Evolutionary conservation across 768 basidiomycete species (phyloP).

Genomic region (Lactarius sanguifluus): DNA sequence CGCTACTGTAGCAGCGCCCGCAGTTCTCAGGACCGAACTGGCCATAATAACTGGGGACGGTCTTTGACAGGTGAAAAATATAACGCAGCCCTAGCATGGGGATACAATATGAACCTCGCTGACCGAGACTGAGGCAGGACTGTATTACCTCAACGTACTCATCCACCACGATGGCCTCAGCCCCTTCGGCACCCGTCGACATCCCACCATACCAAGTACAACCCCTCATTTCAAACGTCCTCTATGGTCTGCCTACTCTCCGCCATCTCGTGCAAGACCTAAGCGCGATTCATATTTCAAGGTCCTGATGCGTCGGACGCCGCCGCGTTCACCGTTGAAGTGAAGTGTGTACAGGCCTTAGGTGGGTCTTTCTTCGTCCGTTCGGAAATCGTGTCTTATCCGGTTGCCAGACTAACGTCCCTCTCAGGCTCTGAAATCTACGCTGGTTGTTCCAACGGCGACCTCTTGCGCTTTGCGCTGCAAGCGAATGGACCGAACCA

Average conservation of each 20-base stretch:
- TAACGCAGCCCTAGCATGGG: neutral
- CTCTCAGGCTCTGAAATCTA: conserved; percentile 77
- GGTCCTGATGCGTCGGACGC: neutral
- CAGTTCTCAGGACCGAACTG: neutral
- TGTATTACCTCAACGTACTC: neutral
- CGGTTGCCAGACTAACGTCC: neutral
- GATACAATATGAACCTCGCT: neutral
- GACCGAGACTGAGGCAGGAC: neutral
- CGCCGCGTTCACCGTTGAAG: conserved; percentile 12
- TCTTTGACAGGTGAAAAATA: neutral
- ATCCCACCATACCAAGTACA: conserved; percentile 25
- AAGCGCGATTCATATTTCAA: conserved; percentile 1
- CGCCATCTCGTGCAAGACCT: conserved; percentile 2
- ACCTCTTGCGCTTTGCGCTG: conserved; percentile 75
- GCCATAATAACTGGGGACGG: neutral
- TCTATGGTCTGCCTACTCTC: neutral
- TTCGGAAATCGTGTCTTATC: neutral
- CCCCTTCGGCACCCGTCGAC: conserved; percentile 35
- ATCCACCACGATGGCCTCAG: neutral
- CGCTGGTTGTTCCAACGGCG: conserved; percentile 81
- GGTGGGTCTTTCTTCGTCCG: conserved; percentile 24
- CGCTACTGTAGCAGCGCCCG: neutral
- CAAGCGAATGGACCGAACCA: conserved; percentile 56
- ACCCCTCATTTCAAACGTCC: neutral
- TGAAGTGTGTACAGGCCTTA: conserved; percentile 35